Evolutionary conservation across 1,284 basidiomycete species (phyloP), one percentile per base, ranked within the genome.

Genomic region (Melanopsichium pennsylvanicum): DNA sequence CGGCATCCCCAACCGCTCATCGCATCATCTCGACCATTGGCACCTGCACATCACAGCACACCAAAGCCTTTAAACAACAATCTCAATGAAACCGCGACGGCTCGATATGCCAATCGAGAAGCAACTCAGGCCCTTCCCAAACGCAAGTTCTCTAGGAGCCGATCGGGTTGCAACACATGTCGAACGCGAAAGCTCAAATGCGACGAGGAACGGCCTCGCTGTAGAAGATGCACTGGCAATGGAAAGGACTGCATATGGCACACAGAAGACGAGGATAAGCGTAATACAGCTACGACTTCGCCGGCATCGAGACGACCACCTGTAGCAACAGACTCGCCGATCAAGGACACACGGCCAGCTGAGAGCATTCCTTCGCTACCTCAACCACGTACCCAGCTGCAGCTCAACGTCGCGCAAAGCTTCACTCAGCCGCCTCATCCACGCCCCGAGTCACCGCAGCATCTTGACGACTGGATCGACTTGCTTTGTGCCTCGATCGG

Each of bases 401-500:
- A 40, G 15, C n/a, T 4, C 21, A 19, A 25, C 16, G 23, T 11
- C 15, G 16, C 22, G 27, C 44, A 32, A 29, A 29, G 7, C 8
- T 29, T 29, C 8, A 29, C 7, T 7, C 27, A 29, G 13, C 27
- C 13, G 27, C 27, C 8, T 29, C 27, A n/a, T 13, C 27, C 7
- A 8, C 27, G 7, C 27, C 8, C 27, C 34, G 48, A 26, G 10
- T 47, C 54, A 6, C 54, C 54, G 13, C 36, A 47, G 27, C 45
- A 43, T 38, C 39, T 56, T 5, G 54, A 56, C 22, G 54, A 56
- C 29, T 56, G 54, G 54, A 40, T 56, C 34, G 45, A 56, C 16
- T 26, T 56, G 33, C 29, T 56, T 9, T 56, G 45, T 22, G 32
- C 44, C 2, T 48, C 54, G 15, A 47, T 56, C 11, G 45, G 45